These are phyloP conservation scores for Petrea volubilis DNA, from an alignment of 257 asterid species.

Conservation along the genomic window DNA sequence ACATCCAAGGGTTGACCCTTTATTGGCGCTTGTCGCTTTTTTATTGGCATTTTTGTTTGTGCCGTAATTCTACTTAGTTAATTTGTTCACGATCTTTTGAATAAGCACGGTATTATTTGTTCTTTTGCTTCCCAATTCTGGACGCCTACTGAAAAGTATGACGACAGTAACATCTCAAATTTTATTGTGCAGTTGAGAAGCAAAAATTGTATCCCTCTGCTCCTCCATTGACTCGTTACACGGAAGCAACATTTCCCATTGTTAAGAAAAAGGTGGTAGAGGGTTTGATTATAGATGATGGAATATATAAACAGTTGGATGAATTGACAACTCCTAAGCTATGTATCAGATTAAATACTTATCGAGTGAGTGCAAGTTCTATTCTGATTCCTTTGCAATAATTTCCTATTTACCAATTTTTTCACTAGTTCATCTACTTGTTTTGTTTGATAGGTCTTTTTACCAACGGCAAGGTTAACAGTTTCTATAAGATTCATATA, in stretches of 20 bases:
- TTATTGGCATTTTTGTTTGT: constrained; percentile 12
- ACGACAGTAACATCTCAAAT: constrained; percentile 25
- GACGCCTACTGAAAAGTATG: constrained; percentile 13
- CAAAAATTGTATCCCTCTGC: constrained; percentile 69
- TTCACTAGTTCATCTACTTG: constrained; percentile 9
- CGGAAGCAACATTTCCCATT: constrained; percentile 80
- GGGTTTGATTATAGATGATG: constrained; percentile 55
- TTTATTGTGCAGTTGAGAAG: constrained; percentile 69
- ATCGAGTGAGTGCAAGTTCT: constrained; percentile 59
- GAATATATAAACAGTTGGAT: constrained; percentile 58
- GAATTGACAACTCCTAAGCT: constrained; percentile 77
- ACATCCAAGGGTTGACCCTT: constrained; percentile 9
- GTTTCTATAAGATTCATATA: neutral
- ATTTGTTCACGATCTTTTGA: constrained; percentile 5
- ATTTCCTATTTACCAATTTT: neutral
- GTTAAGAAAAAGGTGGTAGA: constrained; percentile 73
- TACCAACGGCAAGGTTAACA: constrained; percentile 1
- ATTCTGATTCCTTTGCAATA: constrained; percentile 25
- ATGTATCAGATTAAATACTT: constrained; percentile 89
- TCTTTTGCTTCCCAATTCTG: neutral
- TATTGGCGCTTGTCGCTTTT: constrained; percentile 5
- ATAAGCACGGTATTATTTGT: neutral
- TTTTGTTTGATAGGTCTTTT: constrained; percentile 5
- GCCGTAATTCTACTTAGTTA: neutral
- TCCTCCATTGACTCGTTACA: constrained; percentile 94